Evolutionary conservation across 257 asterid species (phyloP), one percentile per base, ranked within the genome.

Genomic region (Fraxinus anomala): DNA sequence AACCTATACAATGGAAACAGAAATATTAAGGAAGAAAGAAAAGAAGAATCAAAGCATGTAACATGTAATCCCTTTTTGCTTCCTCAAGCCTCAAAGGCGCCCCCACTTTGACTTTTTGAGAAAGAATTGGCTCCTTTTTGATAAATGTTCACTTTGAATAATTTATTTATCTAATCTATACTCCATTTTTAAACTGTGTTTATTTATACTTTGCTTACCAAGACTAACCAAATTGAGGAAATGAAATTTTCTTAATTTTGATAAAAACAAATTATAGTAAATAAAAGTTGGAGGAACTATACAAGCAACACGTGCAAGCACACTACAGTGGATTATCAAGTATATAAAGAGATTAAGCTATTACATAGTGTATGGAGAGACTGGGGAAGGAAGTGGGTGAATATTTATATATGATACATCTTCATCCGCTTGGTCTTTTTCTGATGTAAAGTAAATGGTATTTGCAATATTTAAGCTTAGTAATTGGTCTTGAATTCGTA

Each of bases 401-500:
- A 13, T 42, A 42, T 12, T 11, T 12, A 42, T 42, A 42, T 42
- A 42, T 42, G 51, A 42, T 42, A 14, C 56, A 13, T 47, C n/a
- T 47, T 17, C 65, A n/a, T 54, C n/a, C 7, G 65, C 24, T 54
- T n/a, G 26, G 26, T 54, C 65, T 13, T 6, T 54, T 54, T 54
- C 24, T 54, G 11, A 1, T 54, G 7, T 54, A n/a, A 54, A 54
- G 2, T n/a, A 54, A 6, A 16, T 54, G 51, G 49, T 31, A 30
- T 19, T 78, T 39, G 68, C 42, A 68, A 79, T 56, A 71, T 76
- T 81, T 73, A 80, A 66, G 80, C 17, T 81, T 47, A 14, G 56
- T 65, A 3, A 28, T 49, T 77, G 42, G 59, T 47, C 33, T 72
- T 33, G 51, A 51, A 80, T 34, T 65, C 36, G 66, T 74, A 9